Base-by-base conservation (phyloP, 139 green algal genomes). In the Astrephomene gubernaculifera region DNA sequence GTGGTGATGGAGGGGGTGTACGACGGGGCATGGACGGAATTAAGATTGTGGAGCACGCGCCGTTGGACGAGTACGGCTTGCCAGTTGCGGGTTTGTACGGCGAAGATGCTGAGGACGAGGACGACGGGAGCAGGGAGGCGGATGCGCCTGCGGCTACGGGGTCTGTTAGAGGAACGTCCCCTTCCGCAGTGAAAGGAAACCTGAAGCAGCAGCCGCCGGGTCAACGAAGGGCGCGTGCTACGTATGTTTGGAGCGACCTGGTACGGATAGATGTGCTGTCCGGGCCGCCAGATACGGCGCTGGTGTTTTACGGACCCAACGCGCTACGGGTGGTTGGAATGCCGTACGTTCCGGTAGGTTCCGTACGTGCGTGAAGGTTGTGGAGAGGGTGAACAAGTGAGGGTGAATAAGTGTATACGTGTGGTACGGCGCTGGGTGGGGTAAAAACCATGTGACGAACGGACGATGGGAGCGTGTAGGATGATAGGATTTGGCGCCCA, bases 191-290 rank as follows among this genome's bases (percentile, higher is more conserved):
- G n/a, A n/a, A n/a, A n/a, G n/a, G n/a, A n/a, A n/a, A n/a, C n/a
- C n/a, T n/a, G n/a, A n/a, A n/a, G n/a, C n/a, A n/a, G n/a, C n/a
- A n/a, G n/a, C n/a, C n/a, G n/a, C n/a, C n/a, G n/a, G n/a, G n/a
- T n/a, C n/a, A n/a, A 21, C 10, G 29, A 7, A 19, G 33, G 14
- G 82, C 74, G 4, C 87, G 87, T 21, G 70, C 36, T 9, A 91
- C 87, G 0, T 97, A 96, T 87, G 45, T 90, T 45, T 98, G 95
- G 95, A 91, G 93, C 22, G 90, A 86, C n/a, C 67, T 98, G 33
- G 88, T 89, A 2, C 87, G 95, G 24, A 64, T 98, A 19, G 94
- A 98, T 74, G 79, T 98, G n/a, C 33, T 95, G 36, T 78, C 63
- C 1, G 93, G 86, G 35, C 93, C 94, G 9, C 44, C 69, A 0